phyloP scores from a whole-genome alignment of 2,329 filamentous ascomycete species.

The Aspergillus sp. region DNA sequence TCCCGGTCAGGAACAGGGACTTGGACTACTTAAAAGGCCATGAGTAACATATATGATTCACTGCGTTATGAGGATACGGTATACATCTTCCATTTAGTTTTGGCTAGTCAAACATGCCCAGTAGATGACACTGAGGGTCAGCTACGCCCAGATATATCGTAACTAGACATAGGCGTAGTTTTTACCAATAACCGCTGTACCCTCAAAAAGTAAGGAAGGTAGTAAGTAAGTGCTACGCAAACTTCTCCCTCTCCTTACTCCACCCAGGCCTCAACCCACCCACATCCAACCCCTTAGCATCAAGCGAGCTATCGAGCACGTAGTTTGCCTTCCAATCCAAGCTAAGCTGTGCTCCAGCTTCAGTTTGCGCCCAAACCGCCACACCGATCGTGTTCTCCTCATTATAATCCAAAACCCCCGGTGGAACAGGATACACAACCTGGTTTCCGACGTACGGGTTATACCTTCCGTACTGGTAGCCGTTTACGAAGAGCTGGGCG shows the following conservation, averaged over 20 bases:
- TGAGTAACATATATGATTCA: too few relatives aligned
- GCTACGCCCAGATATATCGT: too few relatives aligned
- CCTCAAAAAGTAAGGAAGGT: too few relatives aligned
- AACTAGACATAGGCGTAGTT: too few relatives aligned
- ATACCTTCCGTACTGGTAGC: constrained; percentile 63
- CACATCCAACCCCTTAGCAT: constrained; percentile 47
- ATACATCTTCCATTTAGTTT: too few relatives aligned
- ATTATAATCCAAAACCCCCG: constrained; percentile 58
- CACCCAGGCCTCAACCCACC: constrained; percentile 54
- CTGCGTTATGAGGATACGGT: too few relatives aligned
- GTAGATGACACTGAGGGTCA: too few relatives aligned
- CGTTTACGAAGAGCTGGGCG: constrained; percentile 62
- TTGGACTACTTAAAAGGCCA: too few relatives aligned
- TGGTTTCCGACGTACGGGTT: constrained; percentile 63
- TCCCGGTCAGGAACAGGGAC: too few relatives aligned
- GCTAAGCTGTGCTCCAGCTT: constrained; percentile 51
- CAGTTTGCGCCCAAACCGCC: constrained; percentile 60
- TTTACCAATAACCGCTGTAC: too few relatives aligned
- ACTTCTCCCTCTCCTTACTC: constrained; percentile 40
- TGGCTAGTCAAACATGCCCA: too few relatives aligned
- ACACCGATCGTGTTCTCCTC: constrained; percentile 60
- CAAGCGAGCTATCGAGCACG: constrained; percentile 54
- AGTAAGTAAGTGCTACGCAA: constrained; percentile 22
- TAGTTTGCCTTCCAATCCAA: constrained; percentile 57
- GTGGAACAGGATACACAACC: constrained; percentile 59